Evolutionary conservation across 805 yeast species (phyloP).

Genomic region (Yarrowia porcina): DNA sequence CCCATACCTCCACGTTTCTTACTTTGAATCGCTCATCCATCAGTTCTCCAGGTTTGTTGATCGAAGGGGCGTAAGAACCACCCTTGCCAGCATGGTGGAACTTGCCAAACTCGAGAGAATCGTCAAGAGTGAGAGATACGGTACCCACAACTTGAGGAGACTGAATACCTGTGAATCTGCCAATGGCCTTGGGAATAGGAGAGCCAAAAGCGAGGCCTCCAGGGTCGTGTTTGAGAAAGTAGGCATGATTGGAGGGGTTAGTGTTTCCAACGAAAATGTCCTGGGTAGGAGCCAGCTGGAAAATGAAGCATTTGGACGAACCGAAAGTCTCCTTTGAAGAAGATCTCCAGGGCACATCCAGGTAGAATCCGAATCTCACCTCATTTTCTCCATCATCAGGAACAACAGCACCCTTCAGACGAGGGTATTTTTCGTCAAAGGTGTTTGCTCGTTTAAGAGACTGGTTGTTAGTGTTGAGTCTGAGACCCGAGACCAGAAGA

Average conservation of each 20-base stretch:
- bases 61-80: constrained; percentile 43
- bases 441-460: constrained; percentile 17
- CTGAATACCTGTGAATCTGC: neutral
- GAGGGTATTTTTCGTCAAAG: constrained; percentile 27
- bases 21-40: constrained; percentile 66
- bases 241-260: constrained; percentile 46
- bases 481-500: constrained; percentile 62
- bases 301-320: constrained; percentile 51
- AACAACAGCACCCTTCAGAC: constrained; percentile 18
- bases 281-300: constrained; percentile 66
- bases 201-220: constrained; percentile 84
- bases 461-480: constrained; percentile 24
- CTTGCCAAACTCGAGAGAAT: constrained; percentile 72
- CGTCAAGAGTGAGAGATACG: constrained; percentile 74
- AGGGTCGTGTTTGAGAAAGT: constrained; percentile 57
- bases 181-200: constrained; percentile 32
- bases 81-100: constrained; percentile 67
- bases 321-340: constrained; percentile 76
- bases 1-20: constrained; percentile 85
- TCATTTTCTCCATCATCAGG: constrained; percentile 26
- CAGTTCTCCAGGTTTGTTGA: neutral
- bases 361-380: constrained; percentile 60
- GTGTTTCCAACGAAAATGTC: constrained; percentile 46
- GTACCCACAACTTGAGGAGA: constrained; percentile 55
- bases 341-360: constrained; percentile 71